Evolutionary conservation across 1,139 yeast species (phyloP), one percentile per base, ranked within the genome.

Genomic region (Blastobotrys capitulatus): DNA sequence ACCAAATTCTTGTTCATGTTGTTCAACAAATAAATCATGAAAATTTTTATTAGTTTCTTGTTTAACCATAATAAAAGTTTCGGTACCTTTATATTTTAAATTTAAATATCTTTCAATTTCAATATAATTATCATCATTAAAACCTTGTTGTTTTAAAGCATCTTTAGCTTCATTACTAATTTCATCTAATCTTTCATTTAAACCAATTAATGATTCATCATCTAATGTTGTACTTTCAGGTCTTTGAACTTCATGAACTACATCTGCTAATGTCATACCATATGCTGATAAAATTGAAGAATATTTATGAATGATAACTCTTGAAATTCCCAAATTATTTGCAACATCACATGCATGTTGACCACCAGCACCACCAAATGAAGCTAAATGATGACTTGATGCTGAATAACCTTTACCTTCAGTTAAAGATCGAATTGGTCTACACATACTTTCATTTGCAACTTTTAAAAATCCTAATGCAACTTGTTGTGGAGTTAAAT

Each of bases 61-160:
- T 47, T 69, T 61, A 35, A 86, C 79, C 82, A 89, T 83, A 55
- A 90, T 71, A 42, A 84, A 83, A 2, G 96, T 84, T 62, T 89
- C 97, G 16, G 96, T 84, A 6, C 97, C 97, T 54, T 80, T 79
- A 64, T 86, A 90, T 60, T 94, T 76, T 75, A 90, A 72, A 62
- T 89, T 89, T 56, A 88, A 70, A 57, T 77, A 86, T 31, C 77
- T 76, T 59, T 88, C 95, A 48, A 76, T 71, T 25, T 52, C 59
- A 26, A 79, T 65, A 22, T 67, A 63, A 3, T 60, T 54, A 20
- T 63, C 64, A 2, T 61, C 51, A 10, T 43, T 34, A 52, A 78
- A 76, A 0, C 85, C 86, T 62, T 78, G 84, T 2, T 60, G 57
- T 2, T 53, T 49, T 20, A 80, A 68, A 42, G 69, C 72, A 27